Evolutionary conservation across 1,284 basidiomycete species (phyloP), one percentile per base, ranked within the genome.

Genomic region (Agaricales sp.): DNA sequence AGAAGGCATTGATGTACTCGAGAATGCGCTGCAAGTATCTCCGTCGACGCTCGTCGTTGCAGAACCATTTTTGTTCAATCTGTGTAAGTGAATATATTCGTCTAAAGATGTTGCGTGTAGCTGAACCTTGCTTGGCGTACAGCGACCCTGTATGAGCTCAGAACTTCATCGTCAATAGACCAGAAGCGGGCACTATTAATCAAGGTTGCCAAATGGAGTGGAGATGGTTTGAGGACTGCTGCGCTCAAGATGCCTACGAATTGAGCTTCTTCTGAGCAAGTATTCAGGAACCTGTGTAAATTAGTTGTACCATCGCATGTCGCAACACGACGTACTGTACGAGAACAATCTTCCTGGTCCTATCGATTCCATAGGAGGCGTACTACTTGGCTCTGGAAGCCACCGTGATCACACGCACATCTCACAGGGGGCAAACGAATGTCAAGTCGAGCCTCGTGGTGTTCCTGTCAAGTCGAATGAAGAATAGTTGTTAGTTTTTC

Each of bases 91-190:
- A 43, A 35, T 19, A 25, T n/a, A 8, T 45, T 13, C 2, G 37
- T 24, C 26, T 37, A 2, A 43, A 3, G 14, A 20, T 19, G 16
- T 12, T 30, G 6, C 4, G 41, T 2, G n/a, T 43, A 24, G 1
- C 49, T 51, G 43, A 26, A 50, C 44, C 4, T 26, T 24, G 21
- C 45, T 51, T 41, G 16, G 18, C 41, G 43, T 49, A 18, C 53
- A 88, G 87, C 87, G 2, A 90, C 87, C 1, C 62, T 90, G 22
- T 90, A 90, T 57, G 87, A 90, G 58, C 72, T 90, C 38, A 79
- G 79, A 19, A 85, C 86, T 1, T 70, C 75, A 0, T 75, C 76
- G 1, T 80, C 83, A 1, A 70, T 75, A 44, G 80, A 85, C 52
- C 85, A 81, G 63, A 90, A 90, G 60, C 77, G 78, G 43, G 75